Percentiles rank a stretch among this genome's conserved stretches.
phyloP scores from a whole-genome alignment of 768 basidiomycete genomes.

The Russula lepida region DNA sequence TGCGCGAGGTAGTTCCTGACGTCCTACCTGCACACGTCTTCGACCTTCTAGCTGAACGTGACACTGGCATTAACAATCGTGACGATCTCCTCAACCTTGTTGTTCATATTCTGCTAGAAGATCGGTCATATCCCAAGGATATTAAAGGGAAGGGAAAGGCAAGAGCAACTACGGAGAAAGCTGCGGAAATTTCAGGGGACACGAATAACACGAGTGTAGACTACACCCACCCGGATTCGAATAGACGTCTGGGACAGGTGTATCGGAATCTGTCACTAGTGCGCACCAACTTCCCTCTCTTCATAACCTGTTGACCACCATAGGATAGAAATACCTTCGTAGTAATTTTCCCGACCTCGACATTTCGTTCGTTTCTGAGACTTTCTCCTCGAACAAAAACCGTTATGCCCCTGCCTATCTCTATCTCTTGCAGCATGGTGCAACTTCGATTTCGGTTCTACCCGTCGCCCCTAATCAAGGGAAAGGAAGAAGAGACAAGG shows the following conservation, averaged over 20 bases:
- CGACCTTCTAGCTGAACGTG: slow-evolving; percentile 38
- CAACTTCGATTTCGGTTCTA: slow-evolving; percentile 27
- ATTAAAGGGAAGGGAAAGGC: slow-evolving; percentile 38
- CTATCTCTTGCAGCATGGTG: slow-evolving; percentile 36
- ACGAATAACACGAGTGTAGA: slow-evolving; percentile 39
- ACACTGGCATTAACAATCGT: slow-evolving; percentile 28
- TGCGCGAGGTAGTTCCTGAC: slow-evolving; percentile 66
- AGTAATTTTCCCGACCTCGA: slow-evolving; percentile 52
- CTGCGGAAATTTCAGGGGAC: slow-evolving; percentile 20
- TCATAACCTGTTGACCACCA: slow-evolving; percentile 5
- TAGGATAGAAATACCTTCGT: slow-evolving; percentile 42
- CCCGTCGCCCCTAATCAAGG: slow-evolving; percentile 29
- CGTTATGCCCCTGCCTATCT: slow-evolving; percentile 66
- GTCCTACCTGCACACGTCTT: slow-evolving; percentile 49
- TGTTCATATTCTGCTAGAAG: slow-evolving; percentile 55
- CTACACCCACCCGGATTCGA: slow-evolving; percentile 42
- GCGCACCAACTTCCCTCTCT: slow-evolving; percentile 20
- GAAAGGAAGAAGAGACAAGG: slow-evolving; percentile 29
- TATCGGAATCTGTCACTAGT: slow-evolving; percentile 52
- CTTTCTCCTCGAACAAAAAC: slow-evolving; percentile 30
- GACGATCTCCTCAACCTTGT: slow-evolving; percentile 41
- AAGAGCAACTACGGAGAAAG: slow-evolving; percentile 25
- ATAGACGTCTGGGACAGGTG: slow-evolving; percentile 32
- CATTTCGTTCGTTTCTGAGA: slow-evolving; percentile 43
- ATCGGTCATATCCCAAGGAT: slow-evolving; percentile 48